Evolutionary conservation across 2,329 filamentous ascomycete species (phyloP), one percentile per base, ranked within the genome.

Genomic region (Ophiocordyceps unilateralis): DNA sequence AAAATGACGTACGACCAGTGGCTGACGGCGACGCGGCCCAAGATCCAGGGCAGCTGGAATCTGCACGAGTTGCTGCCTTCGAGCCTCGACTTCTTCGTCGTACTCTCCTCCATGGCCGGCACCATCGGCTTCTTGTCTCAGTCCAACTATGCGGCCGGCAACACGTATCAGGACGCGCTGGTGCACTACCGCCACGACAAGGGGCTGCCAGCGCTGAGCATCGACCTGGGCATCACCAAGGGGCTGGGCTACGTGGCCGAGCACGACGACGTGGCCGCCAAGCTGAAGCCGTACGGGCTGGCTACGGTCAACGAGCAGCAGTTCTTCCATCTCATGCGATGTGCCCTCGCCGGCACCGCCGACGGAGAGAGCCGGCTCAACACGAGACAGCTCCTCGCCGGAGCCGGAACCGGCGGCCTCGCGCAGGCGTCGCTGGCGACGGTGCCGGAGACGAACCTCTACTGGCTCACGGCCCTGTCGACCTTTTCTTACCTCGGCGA

Each of bases 111-210:
- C 9, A 15, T 45, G 12, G 39, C 41, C 12, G 43, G 45, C 5
- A 30, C 45, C 23, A 19, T 43, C 7, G 45, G 45, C 3, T 32
- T 17, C 38, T 7, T 14, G 12, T 37, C 40, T 1, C 45, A 47
- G 28, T 41, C 39, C 15, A 43, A 45, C 41, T 47, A 47, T 22
- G 41, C 43, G 10, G 45, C 45, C 8, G 45, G 41, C 17, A 45
- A 45, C 34, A 43, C 41, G 2, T 47, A 41, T 26, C 43, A 45
- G 39, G 45, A 47, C 14, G 34, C 43, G 14, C 26, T 47, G 20
- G 44, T 32, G 3, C 39, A 39, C 17, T 42, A 45, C 32, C 36
- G 41, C 1, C 41, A 20, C 3, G n/a, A 23, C 7, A 17, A 22
- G 12, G 41, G 41, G 9, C 37, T 43, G 19, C 11, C 23, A 22